These are phyloP conservation scores for Penicillium arizonense DNA, from an alignment of 495 filamentous ascomycete species.

Conservation along the genomic window DNA sequence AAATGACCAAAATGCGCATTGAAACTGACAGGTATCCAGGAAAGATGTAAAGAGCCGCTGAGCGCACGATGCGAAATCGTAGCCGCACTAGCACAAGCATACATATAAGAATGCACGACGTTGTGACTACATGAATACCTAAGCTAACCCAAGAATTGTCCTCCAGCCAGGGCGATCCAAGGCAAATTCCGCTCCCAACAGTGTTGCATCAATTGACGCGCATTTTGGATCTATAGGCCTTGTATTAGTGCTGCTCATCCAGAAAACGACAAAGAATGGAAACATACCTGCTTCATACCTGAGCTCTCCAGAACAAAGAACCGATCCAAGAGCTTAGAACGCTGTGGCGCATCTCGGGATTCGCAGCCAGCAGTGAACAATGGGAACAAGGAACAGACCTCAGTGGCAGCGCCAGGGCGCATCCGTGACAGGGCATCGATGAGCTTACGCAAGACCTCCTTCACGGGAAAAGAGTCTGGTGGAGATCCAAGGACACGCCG, in stretches of 20 bases:
- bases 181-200: slow-evolving; percentile 44
- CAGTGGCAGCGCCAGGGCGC: slow-evolving; percentile 63
- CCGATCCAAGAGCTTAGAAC: slow-evolving; percentile 62
- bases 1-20: no score
- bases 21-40: no score
- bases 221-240: slow-evolving; percentile 38
- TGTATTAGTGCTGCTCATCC: neutral
- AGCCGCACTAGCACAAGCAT: no score
- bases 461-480: slow-evolving; percentile 55
- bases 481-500: slow-evolving; percentile 66
- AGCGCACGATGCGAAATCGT: no score
- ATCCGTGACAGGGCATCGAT: slow-evolving; percentile 61
- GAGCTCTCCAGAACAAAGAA: slow-evolving; percentile 69
- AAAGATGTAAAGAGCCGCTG: no score
- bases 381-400: slow-evolving; percentile 76
- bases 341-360: slow-evolving; percentile 51
- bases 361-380: slow-evolving; percentile 86
- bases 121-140: no score
- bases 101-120: no score
- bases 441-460: slow-evolving; percentile 62
- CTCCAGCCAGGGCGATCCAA: slow-evolving; percentile 41
- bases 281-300: slow-evolving; percentile 72
- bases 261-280: neutral
- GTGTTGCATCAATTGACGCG: slow-evolving; percentile 42
- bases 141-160: slow-evolving; percentile 43